phyloP scores from a whole-genome alignment of 495 filamentous ascomycete genomes.

The Darksidea phi region DNA sequence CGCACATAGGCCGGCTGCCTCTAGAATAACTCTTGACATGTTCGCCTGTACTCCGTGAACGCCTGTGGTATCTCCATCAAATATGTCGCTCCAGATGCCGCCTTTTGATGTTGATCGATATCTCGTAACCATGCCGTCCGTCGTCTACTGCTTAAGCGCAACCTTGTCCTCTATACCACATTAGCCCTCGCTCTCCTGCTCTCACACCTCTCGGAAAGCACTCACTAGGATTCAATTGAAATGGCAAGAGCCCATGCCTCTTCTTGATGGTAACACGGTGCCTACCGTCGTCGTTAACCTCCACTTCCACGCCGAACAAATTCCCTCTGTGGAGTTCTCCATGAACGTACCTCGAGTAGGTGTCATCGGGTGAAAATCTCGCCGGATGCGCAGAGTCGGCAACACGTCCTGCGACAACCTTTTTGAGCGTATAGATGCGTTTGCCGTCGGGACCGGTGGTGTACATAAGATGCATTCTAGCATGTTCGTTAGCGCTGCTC shows the following conservation, averaged over 20 bases:
- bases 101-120: too few relatives aligned
- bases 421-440: conserved; percentile 86
- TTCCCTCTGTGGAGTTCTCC: too few relatives aligned
- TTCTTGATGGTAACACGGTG: conserved; percentile 92
- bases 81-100: too few relatives aligned
- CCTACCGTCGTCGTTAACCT: conserved; percentile 44
- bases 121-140: background rate
- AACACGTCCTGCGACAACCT: conserved; percentile 71
- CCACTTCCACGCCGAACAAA: background rate
- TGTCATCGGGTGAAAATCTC: conserved; percentile 95
- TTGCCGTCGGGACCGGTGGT: conserved; percentile 74
- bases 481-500: background rate
- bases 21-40: too few relatives aligned
- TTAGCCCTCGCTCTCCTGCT: conserved; percentile 5
- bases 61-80: too few relatives aligned
- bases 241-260: conserved; percentile 82
- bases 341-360: conserved; percentile 73
- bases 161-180: conserved; percentile 35
- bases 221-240: conserved; percentile 69
- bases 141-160: conserved; percentile 35
- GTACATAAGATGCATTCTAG: conserved; percentile 85
- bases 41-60: too few relatives aligned
- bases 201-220: background rate
- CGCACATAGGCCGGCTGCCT: too few relatives aligned
- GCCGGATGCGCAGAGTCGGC: conserved; percentile 96